Evolutionary conservation across 2,329 filamentous ascomycete species (phyloP).

Genomic region (Penicillium frequentans): DNA sequence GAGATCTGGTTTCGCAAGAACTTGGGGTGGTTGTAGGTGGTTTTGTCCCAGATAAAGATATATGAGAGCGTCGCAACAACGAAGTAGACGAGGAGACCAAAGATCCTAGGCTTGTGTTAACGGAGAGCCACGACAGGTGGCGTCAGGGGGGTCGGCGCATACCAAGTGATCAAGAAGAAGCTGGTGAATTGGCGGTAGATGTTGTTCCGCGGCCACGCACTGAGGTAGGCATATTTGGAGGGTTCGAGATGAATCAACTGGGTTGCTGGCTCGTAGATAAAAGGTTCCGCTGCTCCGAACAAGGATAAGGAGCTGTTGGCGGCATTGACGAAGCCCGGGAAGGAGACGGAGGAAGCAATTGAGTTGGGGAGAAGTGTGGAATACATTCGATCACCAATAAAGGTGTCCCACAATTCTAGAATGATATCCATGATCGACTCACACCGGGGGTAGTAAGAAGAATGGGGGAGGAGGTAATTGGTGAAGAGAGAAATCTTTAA

Average conservation of each 20-base stretch:
- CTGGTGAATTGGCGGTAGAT: conserved; percentile 71
- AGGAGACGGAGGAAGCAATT: conserved; percentile 54
- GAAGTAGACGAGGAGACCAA: conserved; percentile 83
- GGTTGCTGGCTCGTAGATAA: conserved; percentile 68
- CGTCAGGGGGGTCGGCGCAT: conserved; percentile 30
- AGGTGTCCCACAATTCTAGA: conserved; percentile 81
- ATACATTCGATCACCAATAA: conserved; percentile 77
- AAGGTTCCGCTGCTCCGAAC: conserved; percentile 50
- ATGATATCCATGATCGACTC: conserved; percentile 75
- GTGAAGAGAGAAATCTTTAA: background rate
- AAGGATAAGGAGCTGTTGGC: conserved; percentile 57
- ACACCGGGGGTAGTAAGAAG: background rate
- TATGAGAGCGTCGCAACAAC: conserved; percentile 81
- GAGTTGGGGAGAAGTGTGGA: conserved; percentile 66
- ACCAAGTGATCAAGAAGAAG: conserved; percentile 87
- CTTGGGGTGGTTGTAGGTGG: conserved; percentile 83
- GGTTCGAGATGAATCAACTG: conserved; percentile 69
- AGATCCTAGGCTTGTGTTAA: conserved; percentile 61
- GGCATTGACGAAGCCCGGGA: conserved; percentile 53
- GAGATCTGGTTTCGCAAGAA: conserved; percentile 92
- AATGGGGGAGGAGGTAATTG: conserved; percentile 1
- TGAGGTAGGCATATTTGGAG: conserved; percentile 74
- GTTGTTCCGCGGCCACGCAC: conserved; percentile 75
- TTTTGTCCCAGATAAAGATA: conserved; percentile 86
- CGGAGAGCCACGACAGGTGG: background rate